These are phyloP conservation scores for Anisodus tanguticus DNA, from an alignment of 257 asterid species.

Conservation along the genomic window DNA sequence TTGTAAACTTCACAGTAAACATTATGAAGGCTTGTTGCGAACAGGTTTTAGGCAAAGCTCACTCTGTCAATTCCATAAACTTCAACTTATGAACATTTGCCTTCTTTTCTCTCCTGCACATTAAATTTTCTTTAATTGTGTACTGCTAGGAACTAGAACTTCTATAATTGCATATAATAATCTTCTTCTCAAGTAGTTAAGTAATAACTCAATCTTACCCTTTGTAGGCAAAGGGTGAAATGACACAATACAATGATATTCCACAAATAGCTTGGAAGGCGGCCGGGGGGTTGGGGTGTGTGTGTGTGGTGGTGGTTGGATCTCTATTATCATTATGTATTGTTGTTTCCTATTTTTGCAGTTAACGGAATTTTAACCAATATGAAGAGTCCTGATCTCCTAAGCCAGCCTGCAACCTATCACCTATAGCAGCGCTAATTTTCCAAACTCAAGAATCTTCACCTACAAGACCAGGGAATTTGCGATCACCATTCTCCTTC, in stretches of 20 bases:
- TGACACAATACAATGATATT: constrained; percentile 6
- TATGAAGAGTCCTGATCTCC: constrained; percentile 19
- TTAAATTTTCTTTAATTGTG: background rate
- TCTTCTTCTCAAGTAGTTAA: background rate
- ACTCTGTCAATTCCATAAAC: background rate
- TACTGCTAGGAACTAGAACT: background rate
- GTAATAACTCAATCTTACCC: background rate
- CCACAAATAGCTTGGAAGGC: background rate
- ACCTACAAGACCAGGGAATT: constrained; percentile 2
- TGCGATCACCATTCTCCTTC: background rate
- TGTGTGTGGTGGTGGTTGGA: too few species aligned
- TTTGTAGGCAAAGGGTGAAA: constrained; percentile 20
- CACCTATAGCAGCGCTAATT: background rate
- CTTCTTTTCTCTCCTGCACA: background rate
- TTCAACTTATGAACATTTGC: background rate
- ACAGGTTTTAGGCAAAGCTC: background rate
- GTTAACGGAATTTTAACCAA: background rate
- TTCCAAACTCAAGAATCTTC: constrained; percentile 26
- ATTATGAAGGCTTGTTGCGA: background rate
- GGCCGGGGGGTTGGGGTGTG: background rate
- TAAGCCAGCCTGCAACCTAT: constrained; percentile 11
- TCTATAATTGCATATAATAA: constrained; percentile 9
- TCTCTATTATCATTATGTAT: constrained; percentile 2
- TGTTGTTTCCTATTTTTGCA: background rate
- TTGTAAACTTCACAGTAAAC: background rate